phyloP scores from a whole-genome alignment of 768 basidiomycete species.

The Tubosaeta brunneosetosa region DNA sequence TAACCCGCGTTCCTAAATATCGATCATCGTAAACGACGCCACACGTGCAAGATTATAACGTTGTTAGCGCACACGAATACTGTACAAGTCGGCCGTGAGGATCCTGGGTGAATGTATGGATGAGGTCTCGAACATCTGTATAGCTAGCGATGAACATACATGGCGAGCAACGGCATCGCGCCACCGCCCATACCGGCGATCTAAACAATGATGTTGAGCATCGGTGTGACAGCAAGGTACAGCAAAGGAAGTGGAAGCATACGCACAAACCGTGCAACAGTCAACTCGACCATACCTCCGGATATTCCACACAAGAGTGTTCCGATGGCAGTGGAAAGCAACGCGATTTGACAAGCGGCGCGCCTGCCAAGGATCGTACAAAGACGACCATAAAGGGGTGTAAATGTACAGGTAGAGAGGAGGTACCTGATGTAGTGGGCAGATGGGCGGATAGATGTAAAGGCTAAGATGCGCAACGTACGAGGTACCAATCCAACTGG shows the following conservation, averaged over 20 bases:
- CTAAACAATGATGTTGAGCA: neutral
- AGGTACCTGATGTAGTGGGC: conserved; percentile 39
- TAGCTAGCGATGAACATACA: conserved; percentile 4
- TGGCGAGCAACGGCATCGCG: conserved; percentile 17
- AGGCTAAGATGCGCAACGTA: conserved; percentile 1
- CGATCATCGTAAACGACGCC: neutral
- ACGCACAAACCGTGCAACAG: conserved; percentile 65
- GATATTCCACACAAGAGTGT: conserved; percentile 65
- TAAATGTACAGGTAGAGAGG: conserved; percentile 74
- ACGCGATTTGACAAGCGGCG: conserved; percentile 60
- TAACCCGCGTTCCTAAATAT: conserved; percentile 9
- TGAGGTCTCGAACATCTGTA: neutral
- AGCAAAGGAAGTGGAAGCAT: neutral
- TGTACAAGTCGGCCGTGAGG: conserved; percentile 20
- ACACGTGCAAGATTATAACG: neutral
- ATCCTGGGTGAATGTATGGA: conserved; percentile 10
- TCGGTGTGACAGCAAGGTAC: too few relatives aligned
- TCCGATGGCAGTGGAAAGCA: conserved; percentile 56
- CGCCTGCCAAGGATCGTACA: conserved; percentile 69
- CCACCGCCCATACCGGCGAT: conserved; percentile 22
- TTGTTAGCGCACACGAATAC: conserved; percentile 9
- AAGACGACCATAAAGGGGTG: conserved; percentile 73
- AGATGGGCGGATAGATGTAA: neutral
- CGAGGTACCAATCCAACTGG: conserved; percentile 28
- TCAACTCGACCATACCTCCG: conserved; percentile 60